Conservation (phyloP, 2,329 filamentous ascomycete genomes). For the Curvularia lunata region DNA sequence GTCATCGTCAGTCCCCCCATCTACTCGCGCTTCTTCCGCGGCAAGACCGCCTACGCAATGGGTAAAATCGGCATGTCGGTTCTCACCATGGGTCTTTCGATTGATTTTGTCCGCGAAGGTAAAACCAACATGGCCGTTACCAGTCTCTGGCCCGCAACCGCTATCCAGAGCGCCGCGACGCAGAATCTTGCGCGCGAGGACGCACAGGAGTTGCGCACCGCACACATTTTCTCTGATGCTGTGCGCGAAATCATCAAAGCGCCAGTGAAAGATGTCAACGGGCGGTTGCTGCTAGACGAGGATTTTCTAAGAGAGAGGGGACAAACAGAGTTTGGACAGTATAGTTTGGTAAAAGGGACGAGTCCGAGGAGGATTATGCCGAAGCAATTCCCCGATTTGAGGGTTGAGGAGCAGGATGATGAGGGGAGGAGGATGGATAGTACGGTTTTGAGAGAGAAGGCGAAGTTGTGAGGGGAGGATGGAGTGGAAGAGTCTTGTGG, state of each 20-base stretch:
- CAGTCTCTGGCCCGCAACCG: slow-evolving; percentile 80
- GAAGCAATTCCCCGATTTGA: slow-evolving; percentile 68
- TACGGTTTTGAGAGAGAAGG: slow-evolving; percentile 38
- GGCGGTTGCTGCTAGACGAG: slow-evolving; percentile 75
- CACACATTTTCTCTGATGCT: slow-evolving; percentile 79
- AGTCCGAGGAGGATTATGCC: slow-evolving; percentile 81
- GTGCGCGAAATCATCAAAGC: slow-evolving; percentile 73
- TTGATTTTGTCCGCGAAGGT: slow-evolving; percentile 76
- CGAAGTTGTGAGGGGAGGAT: slow-evolving; percentile 21
- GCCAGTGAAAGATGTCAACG: slow-evolving; percentile 69
- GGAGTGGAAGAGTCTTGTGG: too few relatives aligned
- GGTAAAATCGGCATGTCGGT: slow-evolving; percentile 83
- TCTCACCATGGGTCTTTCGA: slow-evolving; percentile 78
- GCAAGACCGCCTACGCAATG: slow-evolving; percentile 83
- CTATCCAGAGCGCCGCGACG: slow-evolving; percentile 80
- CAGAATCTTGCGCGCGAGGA: slow-evolving; percentile 56
- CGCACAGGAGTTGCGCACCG: slow-evolving; percentile 66
- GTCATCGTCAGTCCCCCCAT: slow-evolving; percentile 84
- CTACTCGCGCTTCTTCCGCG: slow-evolving; percentile 82
- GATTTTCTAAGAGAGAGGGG: slow-evolving; percentile 75
- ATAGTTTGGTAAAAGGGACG: slow-evolving; percentile 69
- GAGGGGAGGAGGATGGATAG: slow-evolving; percentile 77
- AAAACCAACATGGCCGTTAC: slow-evolving; percentile 75
- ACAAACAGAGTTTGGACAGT: slow-evolving; percentile 74
- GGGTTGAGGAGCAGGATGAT: slow-evolving; percentile 78